These are phyloP conservation scores for Carpinus fangiana DNA, from an alignment of 306 rosid species.

Conservation along the genomic window DNA sequence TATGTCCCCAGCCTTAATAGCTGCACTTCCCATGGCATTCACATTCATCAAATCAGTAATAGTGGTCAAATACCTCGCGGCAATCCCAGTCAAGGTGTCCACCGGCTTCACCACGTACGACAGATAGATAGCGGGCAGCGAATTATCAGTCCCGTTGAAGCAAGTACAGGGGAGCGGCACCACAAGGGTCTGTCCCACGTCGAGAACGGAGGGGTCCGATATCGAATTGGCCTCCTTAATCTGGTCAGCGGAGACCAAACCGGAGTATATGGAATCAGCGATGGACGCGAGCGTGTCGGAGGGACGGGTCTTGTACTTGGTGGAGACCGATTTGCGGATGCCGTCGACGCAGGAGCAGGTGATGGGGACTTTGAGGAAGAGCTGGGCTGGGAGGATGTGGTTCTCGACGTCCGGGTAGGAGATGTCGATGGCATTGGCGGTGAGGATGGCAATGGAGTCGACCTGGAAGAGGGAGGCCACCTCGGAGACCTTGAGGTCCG, in stretches of 20 bases:
- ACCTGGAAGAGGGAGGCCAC: conserved; percentile 87
- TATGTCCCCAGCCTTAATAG: conserved; percentile 70
- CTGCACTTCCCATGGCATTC: conserved; percentile 85
- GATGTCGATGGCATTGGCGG: conserved; percentile 88
- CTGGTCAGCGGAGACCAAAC: conserved; percentile 92
- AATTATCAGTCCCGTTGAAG: conserved; percentile 91
- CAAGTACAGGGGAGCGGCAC: conserved; percentile 98
- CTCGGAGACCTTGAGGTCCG: conserved; percentile 93
- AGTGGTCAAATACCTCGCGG: conserved; percentile 74
- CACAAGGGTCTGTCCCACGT: conserved; percentile 74
- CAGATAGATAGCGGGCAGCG: conserved; percentile 80
- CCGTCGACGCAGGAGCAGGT: conserved; percentile 87
- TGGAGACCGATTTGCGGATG: conserved; percentile 80
- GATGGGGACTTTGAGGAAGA: conserved; percentile 82
- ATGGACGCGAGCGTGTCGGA: conserved; percentile 78
- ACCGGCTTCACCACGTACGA: conserved; percentile 77
- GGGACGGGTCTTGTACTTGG: conserved; percentile 76
- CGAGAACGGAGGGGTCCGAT: conserved; percentile 69
- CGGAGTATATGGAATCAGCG: conserved; percentile 72
- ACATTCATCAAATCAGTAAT: conserved; percentile 96
- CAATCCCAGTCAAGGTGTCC: conserved; percentile 69
- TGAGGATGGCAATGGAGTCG: conserved; percentile 80
- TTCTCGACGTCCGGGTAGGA: conserved; percentile 94
- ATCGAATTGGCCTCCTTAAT: conserved; percentile 84
- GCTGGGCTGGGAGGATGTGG: conserved; percentile 83